Percentiles rank a stretch among this genome's conserved stretches.
phyloP scores from a whole-genome alignment of 2,329 filamentous ascomycete species.

The Berkeleyomyces basicola region DNA sequence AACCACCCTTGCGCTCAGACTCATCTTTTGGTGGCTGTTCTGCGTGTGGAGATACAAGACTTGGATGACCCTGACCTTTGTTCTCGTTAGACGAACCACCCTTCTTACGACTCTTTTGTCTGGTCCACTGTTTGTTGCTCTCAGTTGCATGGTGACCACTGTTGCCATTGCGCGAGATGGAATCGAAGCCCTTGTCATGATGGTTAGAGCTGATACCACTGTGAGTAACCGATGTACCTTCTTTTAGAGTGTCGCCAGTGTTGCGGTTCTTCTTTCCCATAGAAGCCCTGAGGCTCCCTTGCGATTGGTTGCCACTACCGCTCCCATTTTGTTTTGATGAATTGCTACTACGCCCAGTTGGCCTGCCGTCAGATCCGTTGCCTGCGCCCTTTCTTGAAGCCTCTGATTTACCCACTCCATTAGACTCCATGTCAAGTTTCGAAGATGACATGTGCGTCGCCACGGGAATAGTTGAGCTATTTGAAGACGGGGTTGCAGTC shows the following conservation, averaged over 20 bases:
- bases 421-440: background rate
- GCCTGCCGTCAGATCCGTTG: background rate
- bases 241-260: background rate
- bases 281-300: background rate
- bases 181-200: conserved; percentile 32
- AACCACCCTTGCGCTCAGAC: conserved; percentile 47
- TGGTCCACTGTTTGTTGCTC: conserved; percentile 35
- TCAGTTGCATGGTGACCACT: conserved; percentile 20
- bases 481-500: background rate
- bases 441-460: background rate
- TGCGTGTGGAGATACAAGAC: conserved; percentile 24
- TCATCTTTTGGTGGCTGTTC: conserved; percentile 42
- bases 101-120: conserved; percentile 39
- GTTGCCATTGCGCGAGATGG: conserved; percentile 17
- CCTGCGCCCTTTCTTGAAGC: background rate
- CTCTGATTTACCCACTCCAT: conserved; percentile 1
- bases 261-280: conserved; percentile 8
- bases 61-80: conserved; percentile 20
- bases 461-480: too few relatives aligned
- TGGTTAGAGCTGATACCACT: background rate
- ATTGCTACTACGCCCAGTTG: background rate
- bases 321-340: conserved; percentile 2
- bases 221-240: background rate
- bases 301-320: background rate
- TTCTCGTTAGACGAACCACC: conserved; percentile 28